phyloP scores from a whole-genome alignment of 495 filamentous ascomycete genomes.

The Lasiosphaeria hispida region DNA sequence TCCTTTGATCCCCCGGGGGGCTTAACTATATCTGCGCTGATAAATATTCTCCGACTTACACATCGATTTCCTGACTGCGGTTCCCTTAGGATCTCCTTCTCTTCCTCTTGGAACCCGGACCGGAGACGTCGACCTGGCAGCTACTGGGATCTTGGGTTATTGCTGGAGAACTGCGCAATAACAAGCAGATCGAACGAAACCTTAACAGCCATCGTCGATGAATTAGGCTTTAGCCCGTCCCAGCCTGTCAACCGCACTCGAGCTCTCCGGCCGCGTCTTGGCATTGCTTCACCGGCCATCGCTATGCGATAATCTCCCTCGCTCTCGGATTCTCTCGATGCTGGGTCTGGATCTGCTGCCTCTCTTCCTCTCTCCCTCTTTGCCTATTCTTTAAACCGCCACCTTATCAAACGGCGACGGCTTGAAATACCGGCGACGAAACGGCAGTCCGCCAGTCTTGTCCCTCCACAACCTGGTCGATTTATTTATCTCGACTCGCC shows the following conservation, averaged over 20 bases:
- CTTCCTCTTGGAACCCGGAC: background rate
- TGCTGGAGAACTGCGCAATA: background rate
- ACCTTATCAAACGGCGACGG: background rate
- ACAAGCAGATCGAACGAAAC: background rate
- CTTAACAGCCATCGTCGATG: background rate
- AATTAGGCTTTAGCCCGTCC: slow-evolving; percentile 18
- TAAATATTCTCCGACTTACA: slow-evolving; percentile 6
- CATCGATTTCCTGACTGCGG: background rate
- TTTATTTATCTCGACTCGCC: background rate
- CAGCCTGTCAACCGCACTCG: slow-evolving; percentile 5
- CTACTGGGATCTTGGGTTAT: background rate
- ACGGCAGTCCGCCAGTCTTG: too few relatives aligned
- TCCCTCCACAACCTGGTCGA: too few relatives aligned
- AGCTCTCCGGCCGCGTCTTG: slow-evolving; percentile 23
- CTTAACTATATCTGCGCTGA: background rate
- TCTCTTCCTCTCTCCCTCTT: background rate
- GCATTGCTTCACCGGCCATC: slow-evolving; percentile 27
- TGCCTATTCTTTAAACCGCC: background rate
- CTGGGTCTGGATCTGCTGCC: background rate
- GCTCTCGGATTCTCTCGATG: background rate
- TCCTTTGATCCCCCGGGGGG: too few relatives aligned
- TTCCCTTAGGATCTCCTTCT: background rate
- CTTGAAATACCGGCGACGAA: background rate
- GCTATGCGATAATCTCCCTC: slow-evolving; percentile 21
- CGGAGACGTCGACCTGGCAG: background rate